Evolutionary conservation across 106 monocot species (phyloP), one percentile per base, ranked within the genome.

Genomic region (Iris macrosiphon): DNA sequence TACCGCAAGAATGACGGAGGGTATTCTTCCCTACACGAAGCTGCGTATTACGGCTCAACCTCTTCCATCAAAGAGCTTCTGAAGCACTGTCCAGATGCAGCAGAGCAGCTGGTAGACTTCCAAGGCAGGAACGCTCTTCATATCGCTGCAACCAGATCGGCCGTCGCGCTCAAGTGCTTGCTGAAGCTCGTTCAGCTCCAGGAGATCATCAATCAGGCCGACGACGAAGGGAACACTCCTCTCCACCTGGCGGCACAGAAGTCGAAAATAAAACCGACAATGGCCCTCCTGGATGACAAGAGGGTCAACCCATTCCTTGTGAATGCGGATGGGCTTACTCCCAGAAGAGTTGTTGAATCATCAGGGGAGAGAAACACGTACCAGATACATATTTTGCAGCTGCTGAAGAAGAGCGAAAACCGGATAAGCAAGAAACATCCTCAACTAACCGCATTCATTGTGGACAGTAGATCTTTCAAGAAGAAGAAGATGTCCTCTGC

Each of bases 161-260:
- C 57, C 11, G 24, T 31, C 27, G 45, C 75, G n/a, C 68, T 75
- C 11, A 58, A 45, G 59, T 59, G 64, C 31, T 39, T 76, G 59
- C 40, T 76, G 64, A 59, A 60, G 18, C 18, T 8, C 22, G 24
- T 76, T 11, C 3, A 40, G 3, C 31, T 45, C 8, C 45, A 52
- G 12, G 76, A 76, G 52, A 52, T 76, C n/a, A 59, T 76, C 23
- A 75, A 68, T 61, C 56, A 55, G 30, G 55, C 12, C 8, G 75
- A 75, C 41, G 11, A 40, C 0, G 11, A 56, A 14, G 62, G 67
- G 14, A 62, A 75, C 43, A 75, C 75, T 26, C 75, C 75, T 0
- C 68, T 75, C 8, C 75, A 75, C 40, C 68, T 75, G 7, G 68
- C 75, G 0, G 67, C 68, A 6, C 41, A 40, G 61, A 44, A 61